A percentile compares a stretch with the other conserved stretches of the same genome.
Conservation (phyloP, 805 yeast species). For the Candida maesae region DNA sequence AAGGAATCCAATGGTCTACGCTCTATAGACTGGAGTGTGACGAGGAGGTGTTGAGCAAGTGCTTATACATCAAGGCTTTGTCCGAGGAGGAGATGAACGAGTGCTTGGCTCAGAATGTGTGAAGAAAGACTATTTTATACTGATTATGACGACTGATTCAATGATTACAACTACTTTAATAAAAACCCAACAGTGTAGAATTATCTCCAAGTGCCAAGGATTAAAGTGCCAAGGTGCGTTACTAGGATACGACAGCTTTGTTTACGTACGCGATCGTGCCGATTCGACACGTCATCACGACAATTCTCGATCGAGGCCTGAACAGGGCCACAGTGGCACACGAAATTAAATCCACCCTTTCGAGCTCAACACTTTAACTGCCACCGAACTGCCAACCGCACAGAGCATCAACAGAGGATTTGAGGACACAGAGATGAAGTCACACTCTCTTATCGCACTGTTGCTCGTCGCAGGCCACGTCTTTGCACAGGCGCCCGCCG, state of each 20-base stretch:
- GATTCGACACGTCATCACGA: too few species aligned
- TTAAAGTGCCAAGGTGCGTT: not conserved
- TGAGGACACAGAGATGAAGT: not conserved
- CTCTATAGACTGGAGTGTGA: conserved; percentile 55
- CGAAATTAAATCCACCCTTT: too few species aligned
- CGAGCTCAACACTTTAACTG: too few species aligned
- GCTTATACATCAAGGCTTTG: conserved; percentile 73
- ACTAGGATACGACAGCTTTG: too few species aligned
- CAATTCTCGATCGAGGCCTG: too few species aligned
- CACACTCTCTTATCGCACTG: not conserved
- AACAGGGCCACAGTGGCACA: too few species aligned
- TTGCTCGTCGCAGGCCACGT: not conserved
- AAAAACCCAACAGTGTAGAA: too few species aligned
- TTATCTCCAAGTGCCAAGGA: not conserved
- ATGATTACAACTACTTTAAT: too few species aligned
- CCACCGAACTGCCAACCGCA: not conserved
- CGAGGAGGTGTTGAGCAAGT: conserved; percentile 70
- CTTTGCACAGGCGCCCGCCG: not conserved
- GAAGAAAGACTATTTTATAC: not conserved
- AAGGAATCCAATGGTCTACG: conserved; percentile 81
- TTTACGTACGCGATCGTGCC: not conserved
- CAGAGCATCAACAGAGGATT: too few species aligned
- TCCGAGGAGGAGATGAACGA: conserved; percentile 65
- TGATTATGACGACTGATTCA: not conserved
- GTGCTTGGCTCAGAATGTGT: conserved; percentile 26